These are phyloP conservation scores for Boletus subcaerulescens DNA, from an alignment of 768 basidiomycete species.

Conservation along the genomic window DNA sequence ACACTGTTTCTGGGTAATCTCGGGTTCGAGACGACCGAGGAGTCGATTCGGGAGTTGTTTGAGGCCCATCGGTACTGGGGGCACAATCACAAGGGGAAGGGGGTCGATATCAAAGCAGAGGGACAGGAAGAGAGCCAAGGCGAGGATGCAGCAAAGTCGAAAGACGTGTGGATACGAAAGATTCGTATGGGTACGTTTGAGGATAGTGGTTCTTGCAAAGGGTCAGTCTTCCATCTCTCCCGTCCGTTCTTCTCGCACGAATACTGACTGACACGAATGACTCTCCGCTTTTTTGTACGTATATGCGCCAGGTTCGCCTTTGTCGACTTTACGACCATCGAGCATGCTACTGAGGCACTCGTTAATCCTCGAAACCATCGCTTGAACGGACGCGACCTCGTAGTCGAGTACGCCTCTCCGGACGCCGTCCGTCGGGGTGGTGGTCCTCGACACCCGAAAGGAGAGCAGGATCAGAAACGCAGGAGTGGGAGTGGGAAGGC, in stretches of 20 bases:
- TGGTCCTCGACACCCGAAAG: slow-evolving; percentile 18
- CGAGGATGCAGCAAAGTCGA: not conserved
- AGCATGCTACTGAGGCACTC: slow-evolving; percentile 79
- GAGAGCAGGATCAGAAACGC: slow-evolving; percentile 22
- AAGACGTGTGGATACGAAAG: slow-evolving; percentile 66
- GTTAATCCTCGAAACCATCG: slow-evolving; percentile 82
- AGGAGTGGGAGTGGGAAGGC: slow-evolving; percentile 8
- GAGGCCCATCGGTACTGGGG: slow-evolving; percentile 51
- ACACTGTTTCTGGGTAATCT: slow-evolving; percentile 94
- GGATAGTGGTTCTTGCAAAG: slow-evolving; percentile 93
- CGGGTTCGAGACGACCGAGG: slow-evolving; percentile 84
- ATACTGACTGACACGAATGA: not conserved
- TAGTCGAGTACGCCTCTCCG: slow-evolving; percentile 85
- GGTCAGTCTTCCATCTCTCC: slow-evolving; percentile 52
- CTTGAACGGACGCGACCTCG: slow-evolving; percentile 79
- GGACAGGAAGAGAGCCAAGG: not conserved
- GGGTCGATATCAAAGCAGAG: slow-evolving; percentile 30
- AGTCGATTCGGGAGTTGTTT: slow-evolving; percentile 68
- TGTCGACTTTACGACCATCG: slow-evolving; percentile 79
- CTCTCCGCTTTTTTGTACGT: not conserved
- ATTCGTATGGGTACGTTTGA: slow-evolving; percentile 95
- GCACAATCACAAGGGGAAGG: slow-evolving; percentile 33
- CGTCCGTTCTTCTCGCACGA: not conserved
- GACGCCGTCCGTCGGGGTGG: slow-evolving; percentile 88
- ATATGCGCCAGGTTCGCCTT: slow-evolving; percentile 79